Conservation (phyloP, 129 eudicot species). For the Flaveria trinervia region DNA sequence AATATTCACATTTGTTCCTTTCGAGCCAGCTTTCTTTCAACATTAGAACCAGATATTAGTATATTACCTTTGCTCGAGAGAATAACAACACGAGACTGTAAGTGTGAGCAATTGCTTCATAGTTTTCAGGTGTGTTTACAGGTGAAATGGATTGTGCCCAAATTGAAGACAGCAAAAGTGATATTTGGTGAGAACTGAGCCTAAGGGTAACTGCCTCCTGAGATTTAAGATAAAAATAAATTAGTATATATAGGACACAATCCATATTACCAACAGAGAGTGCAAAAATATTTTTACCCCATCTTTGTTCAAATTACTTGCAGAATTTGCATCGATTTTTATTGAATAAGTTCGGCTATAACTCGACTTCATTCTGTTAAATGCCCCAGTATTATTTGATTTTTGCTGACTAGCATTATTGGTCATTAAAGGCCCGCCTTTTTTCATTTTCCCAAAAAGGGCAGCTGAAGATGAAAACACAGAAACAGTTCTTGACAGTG, state of each 20-base stretch:
- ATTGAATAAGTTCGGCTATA: conserved; percentile 72
- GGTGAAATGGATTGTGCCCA: conserved; percentile 84
- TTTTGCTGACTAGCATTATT: conserved; percentile 40
- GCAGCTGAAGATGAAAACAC: conserved; percentile 99
- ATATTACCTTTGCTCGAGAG: conserved; percentile 77
- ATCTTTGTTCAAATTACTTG: conserved; percentile 41
- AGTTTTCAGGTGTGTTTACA: conserved; percentile 68
- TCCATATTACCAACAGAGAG: background rate
- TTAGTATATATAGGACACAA: background rate
- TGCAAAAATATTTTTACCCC: conserved; percentile 32
- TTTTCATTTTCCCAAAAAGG: conserved; percentile 78
- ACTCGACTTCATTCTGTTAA: conserved; percentile 67
- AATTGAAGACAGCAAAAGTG: conserved; percentile 78
- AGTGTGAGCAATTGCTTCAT: conserved; percentile 94
- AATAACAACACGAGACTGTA: conserved; percentile 81
- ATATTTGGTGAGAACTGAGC: conserved; percentile 78
- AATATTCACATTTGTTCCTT: background rate
- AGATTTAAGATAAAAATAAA: conserved; percentile 2
- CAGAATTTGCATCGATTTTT: conserved; percentile 42
- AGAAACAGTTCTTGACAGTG: conserved; percentile 92
- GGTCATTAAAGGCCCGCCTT: conserved; percentile 45
- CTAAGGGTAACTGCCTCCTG: conserved; percentile 76
- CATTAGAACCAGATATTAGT: background rate
- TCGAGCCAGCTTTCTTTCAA: background rate
- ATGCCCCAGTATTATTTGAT: conserved; percentile 48